Base-by-base conservation (phyloP, 1,139 yeast species). In the Blastobotrys buckinghamii region DNA sequence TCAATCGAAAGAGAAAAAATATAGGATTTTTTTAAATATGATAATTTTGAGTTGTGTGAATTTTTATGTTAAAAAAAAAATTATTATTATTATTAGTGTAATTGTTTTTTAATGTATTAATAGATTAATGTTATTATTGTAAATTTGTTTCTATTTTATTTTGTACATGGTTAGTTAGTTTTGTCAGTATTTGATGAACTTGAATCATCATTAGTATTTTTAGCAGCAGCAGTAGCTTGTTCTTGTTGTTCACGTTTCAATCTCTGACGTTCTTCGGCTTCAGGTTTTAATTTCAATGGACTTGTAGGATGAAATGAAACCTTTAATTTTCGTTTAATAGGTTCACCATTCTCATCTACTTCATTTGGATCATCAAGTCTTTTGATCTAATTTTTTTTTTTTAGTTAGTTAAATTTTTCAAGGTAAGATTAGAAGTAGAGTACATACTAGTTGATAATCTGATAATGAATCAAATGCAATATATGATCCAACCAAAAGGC, bases 251-350 rank as follows among this genome's bases (percentile, higher is more conserved):
- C 42, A 15, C 24, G 27, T 27, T 40, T n/a, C 38, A 35, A 15
- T 16, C 42, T 20, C 20, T 19, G 20, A 20, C 50, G 47, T 35
- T 42, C 47, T 26, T 44, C 43, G 12, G 47, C 50, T 36, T 48
- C 47, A 2, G 47, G 48, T 44, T 45, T 51, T 52, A 22, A 64
- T 69, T 61, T 59, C 16, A 71, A 55, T 0, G 73, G 71, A 41
- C 62, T 60, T 55, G 66, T 62, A 13, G 65, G 66, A 42, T 66
- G 53, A 49, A 68, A 69, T 1, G 62, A 50, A 16, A 71, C 69
- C 27, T 60, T 61, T 52, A 67, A 62, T 26, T 59, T 55, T 16
- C 66, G 59, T 40, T 53, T 51, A 30, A 59, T 51, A 50, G 55
- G 50, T 49, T 55, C 42, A 16, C 64, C 64, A 35, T 55, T 49